These are phyloP conservation scores for Trichoderma semiorbis DNA, from an alignment of 2,329 filamentous ascomycete species.

Conservation along the genomic window DNA sequence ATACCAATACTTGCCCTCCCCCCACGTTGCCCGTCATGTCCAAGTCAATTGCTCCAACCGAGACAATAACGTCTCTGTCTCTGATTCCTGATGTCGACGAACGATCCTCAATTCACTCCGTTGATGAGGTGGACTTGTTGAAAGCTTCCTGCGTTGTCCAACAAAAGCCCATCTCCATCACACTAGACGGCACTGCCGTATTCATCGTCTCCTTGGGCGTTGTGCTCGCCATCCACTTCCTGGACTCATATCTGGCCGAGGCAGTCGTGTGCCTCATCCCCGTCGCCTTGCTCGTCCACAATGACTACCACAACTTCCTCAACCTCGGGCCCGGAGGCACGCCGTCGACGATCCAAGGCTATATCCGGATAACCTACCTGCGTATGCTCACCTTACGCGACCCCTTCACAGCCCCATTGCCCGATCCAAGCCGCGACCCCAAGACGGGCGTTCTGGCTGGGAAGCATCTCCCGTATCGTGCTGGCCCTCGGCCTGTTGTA, in stretches of 20 bases:
- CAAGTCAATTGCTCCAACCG: constrained; percentile 27
- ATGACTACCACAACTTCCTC: constrained; percentile 74
- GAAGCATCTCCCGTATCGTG: constrained; percentile 55
- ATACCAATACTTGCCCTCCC: not conserved
- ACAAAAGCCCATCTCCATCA: constrained; percentile 51
- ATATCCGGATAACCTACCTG: constrained; percentile 69
- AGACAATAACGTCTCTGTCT: constrained; percentile 25
- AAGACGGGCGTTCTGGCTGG: constrained; percentile 55
- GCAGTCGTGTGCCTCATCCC: constrained; percentile 50
- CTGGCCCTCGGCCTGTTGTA: constrained; percentile 62
- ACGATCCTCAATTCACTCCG: not conserved
- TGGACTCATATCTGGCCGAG: constrained; percentile 47
- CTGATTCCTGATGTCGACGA: constrained; percentile 22
- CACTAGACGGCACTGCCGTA: constrained; percentile 49
- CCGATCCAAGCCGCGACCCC: constrained; percentile 51
- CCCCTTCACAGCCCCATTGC: constrained; percentile 58
- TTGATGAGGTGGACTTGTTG: constrained; percentile 1
- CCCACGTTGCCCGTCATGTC: constrained; percentile 25
- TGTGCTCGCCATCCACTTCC: constrained; percentile 50
- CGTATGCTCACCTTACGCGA: constrained; percentile 68
- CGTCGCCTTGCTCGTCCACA: constrained; percentile 52
- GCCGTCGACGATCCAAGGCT: constrained; percentile 68
- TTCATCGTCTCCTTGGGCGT: constrained; percentile 44
- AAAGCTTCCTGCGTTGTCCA: constrained; percentile 30
- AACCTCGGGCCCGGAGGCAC: constrained; percentile 77